These are phyloP conservation scores for Halophytophthora polymorphica DNA, from an alignment of 352 stramenopile genomes.

Conservation along the genomic window DNA sequence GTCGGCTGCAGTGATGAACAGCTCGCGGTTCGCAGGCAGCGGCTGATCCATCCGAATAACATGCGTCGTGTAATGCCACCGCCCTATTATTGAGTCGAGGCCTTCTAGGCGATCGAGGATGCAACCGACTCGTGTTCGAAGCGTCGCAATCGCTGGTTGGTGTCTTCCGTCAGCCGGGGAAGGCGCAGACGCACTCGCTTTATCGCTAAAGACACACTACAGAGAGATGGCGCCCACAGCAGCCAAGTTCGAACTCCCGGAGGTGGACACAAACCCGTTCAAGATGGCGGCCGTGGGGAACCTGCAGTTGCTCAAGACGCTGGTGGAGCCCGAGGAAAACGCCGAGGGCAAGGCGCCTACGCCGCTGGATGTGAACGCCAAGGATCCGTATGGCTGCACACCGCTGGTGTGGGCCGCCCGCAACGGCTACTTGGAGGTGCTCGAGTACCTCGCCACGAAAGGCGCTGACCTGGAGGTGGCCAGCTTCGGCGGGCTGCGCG, in stretches of 20 bases:
- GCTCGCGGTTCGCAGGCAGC: too few species aligned
- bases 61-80: too few species aligned
- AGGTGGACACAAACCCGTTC: conserved; percentile 83
- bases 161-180: too few species aligned
- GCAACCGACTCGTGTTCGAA: too few species aligned
- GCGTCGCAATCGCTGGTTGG: too few species aligned
- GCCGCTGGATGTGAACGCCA: conserved; percentile 74
- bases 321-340: conserved; percentile 54
- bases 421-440: conserved; percentile 81
- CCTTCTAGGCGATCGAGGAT: too few species aligned
- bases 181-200: too few species aligned
- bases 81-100: too few species aligned
- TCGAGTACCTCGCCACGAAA: conserved; percentile 69
- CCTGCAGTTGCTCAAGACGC: conserved; percentile 55
- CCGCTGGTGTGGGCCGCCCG: conserved; percentile 77
- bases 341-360: conserved; percentile 31
- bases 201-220: too few species aligned
- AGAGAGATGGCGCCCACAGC: conserved; percentile 27
- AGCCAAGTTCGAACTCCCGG: conserved; percentile 70
- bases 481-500: conserved; percentile 77
- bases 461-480: conserved; percentile 63
- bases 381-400: conserved; percentile 80
- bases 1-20: too few species aligned
- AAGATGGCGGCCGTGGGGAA: conserved; percentile 85
- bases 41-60: too few species aligned